phyloP scores from a whole-genome alignment of 2,329 filamentous ascomycete species.

The Clarireedia sp. region DNA sequence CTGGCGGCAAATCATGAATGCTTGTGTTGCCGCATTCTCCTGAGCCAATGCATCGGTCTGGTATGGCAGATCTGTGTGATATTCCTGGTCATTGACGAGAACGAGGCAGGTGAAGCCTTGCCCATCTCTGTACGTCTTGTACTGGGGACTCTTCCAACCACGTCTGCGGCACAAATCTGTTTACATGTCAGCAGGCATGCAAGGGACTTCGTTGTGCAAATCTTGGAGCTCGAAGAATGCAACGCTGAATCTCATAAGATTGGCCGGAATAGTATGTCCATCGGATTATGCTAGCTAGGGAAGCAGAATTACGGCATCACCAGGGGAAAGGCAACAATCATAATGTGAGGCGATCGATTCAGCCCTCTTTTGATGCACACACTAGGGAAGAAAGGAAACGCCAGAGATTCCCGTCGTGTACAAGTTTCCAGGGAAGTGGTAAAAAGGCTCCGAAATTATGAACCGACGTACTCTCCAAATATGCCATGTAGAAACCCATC shows the following conservation, averaged over 20 bases:
- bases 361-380: slow-evolving; percentile 6
- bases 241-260: slow-evolving; percentile 1
- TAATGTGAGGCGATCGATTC: slow-evolving; percentile 6
- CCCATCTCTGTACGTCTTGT: slow-evolving; percentile 69
- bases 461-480: slow-evolving; percentile 30
- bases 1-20: slow-evolving; percentile 96
- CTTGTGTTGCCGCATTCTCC: slow-evolving; percentile 90
- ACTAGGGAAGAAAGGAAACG: background rate
- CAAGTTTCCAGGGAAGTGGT: slow-evolving; percentile 20
- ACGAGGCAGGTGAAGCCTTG: slow-evolving; percentile 83
- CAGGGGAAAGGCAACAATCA: background rate
- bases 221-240: background rate
- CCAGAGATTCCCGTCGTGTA: slow-evolving; percentile 14
- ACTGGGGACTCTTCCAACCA: slow-evolving; percentile 85
- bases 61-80: slow-evolving; percentile 83
- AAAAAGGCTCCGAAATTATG: slow-evolving; percentile 15
- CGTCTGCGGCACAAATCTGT: slow-evolving; percentile 89
- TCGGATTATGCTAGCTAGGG: background rate
- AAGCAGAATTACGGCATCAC: slow-evolving; percentile 2
- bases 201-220: slow-evolving; percentile 12
- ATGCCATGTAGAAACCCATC: slow-evolving; percentile 58
- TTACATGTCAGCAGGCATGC: slow-evolving; percentile 21
- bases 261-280: slow-evolving; percentile 1
- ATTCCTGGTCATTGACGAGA: slow-evolving; percentile 92
- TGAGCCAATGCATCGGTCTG: slow-evolving; percentile 75